Base-by-base conservation (phyloP, 352 stramenopile genomes). In the Phytophthora citricola region DNA sequence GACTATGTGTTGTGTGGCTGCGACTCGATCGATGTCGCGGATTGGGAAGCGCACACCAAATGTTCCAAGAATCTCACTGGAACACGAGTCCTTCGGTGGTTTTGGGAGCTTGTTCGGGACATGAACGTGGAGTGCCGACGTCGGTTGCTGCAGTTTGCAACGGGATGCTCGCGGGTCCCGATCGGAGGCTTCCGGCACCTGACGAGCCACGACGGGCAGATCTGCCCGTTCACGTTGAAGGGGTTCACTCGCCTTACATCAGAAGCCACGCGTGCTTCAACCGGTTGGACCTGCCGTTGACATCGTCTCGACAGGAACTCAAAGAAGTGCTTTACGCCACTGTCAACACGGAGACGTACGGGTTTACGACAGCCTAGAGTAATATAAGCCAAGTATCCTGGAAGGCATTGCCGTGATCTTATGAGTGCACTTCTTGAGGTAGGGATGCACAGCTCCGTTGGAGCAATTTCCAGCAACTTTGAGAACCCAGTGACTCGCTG, bases 1-100 rank as follows among this genome's bases (percentile, higher is more conserved):
- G 94, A 98, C 66, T 81, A 98, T 36, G 60, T 98, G 11, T 81
- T 99, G 63, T 98, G 93, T 55, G 96, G 96, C 22, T 75, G 97
- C 40, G 92, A 97, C 15, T 80, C 85, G 47, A 98, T 99, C 63
- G 89, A 98, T 45, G 92, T 99, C 50, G 75, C 94, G 20, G 96
- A 99, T 74, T 99, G 96, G 96, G 89, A 94, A 71, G 62, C 60
- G 6, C 69, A 98, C 53, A 98, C 92, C 43, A 81, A 71, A 29
- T 73, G 67, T 20, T 79, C 74, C 3, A 73, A 63, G 49, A 79
- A 73, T 49, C 49, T 81, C 20, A 48, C 36, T 3, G 62, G 66
- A 26, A 58, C 71, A 36, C 48, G 74, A 51, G 68, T 78, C 4
- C 52, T 77, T 52, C 66, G 70, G n/a, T 82, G 69, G 70, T 87